phyloP scores from a whole-genome alignment of 2,329 filamentous ascomycete species.

The Pseudogymnoascus destructans region DNA sequence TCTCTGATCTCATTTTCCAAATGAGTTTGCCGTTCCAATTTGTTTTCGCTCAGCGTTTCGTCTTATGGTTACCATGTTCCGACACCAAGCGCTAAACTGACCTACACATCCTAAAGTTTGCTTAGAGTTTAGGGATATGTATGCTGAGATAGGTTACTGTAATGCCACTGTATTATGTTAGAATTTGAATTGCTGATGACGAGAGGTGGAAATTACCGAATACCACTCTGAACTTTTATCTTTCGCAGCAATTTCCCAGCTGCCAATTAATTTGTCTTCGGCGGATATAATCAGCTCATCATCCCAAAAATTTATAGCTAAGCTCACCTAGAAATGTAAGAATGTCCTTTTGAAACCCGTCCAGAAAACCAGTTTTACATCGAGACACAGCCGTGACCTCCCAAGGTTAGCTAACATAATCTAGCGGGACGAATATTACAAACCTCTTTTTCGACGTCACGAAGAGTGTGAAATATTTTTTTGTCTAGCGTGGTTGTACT shows the following conservation, averaged over 20 bases:
- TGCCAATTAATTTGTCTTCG: no score
- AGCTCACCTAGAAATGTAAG: conserved; percentile 13
- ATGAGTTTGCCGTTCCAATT: conserved; percentile 27
- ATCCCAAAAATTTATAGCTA: no score
- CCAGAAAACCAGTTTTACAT: conserved; percentile 12
- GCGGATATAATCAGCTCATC: no score
- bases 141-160: conserved; percentile 13
- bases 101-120: conserved; percentile 15
- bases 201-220: conserved; percentile 11
- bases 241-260: conserved; percentile 14
- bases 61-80: conserved; percentile 20
- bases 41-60: conserved; percentile 8
- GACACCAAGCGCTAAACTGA: conserved; percentile 26
- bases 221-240: conserved; percentile 10
- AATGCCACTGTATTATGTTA: conserved; percentile 15
- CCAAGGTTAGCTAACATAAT: conserved; percentile 10
- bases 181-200: background rate
- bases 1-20: conserved; percentile 25
- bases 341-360: no score
- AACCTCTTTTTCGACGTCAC: conserved; percentile 14
- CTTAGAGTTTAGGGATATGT: no score
- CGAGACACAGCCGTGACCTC: conserved; percentile 10
- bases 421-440: background rate
- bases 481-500: no score
- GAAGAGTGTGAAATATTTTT: conserved; percentile 14